phyloP scores from a whole-genome alignment of 2,329 filamentous ascomycete species.

The Alternaria solani region DNA sequence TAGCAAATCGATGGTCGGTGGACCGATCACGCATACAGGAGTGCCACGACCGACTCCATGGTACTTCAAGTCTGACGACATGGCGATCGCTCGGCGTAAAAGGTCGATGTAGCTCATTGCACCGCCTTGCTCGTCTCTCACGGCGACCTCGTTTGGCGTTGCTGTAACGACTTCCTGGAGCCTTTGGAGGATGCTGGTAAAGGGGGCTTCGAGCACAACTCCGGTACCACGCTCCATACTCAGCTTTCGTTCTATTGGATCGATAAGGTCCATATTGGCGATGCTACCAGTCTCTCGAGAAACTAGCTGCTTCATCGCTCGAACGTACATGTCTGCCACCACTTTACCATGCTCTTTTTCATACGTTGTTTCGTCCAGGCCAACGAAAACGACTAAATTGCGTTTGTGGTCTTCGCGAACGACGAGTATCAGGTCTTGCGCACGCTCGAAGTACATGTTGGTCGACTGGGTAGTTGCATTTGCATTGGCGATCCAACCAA shows the following conservation, averaged over 20 bases:
- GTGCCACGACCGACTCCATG: slow-evolving; percentile 2
- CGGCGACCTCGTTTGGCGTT: not conserved
- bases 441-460: slow-evolving; percentile 2
- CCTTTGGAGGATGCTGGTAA: not conserved
- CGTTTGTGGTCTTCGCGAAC: not conserved
- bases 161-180: not conserved
- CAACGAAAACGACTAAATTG: not conserved
- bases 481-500: not conserved
- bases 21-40: slow-evolving; percentile 6
- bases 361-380: not conserved
- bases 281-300: not conserved
- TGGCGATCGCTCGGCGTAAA: slow-evolving; percentile 2
- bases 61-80: slow-evolving; percentile 1
- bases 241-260: not conserved
- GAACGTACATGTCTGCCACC: not conserved
- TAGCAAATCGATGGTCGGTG: slow-evolving; percentile 6
- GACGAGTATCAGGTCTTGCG: slow-evolving; percentile 1
- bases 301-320: not conserved
- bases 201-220: too few species aligned
- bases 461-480: not conserved
- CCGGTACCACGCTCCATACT: not conserved
- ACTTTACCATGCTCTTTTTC: slow-evolving; percentile 1
- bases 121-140: not conserved
- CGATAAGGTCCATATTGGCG: not conserved
- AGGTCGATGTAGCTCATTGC: not conserved